Percentiles rank a stretch among this genome's conserved stretches.
These are phyloP conservation scores for Dillenia turbinata DNA, from an alignment of 164 flowering plant species.

Conservation along the genomic window DNA sequence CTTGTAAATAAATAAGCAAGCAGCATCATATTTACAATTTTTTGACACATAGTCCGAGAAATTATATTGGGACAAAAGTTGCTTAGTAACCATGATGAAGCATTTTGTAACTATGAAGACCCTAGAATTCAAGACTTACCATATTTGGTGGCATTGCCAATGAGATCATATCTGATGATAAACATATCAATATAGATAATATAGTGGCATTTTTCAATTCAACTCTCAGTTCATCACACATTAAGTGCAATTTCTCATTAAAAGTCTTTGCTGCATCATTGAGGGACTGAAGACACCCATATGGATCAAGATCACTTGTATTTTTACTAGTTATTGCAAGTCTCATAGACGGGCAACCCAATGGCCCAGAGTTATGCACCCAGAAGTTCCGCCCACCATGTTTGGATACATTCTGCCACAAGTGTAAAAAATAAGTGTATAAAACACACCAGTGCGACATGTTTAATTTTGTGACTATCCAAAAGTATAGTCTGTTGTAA, in stretches of 20 bases:
- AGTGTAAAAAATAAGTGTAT: not conserved
- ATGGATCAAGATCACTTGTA: slow-evolving; percentile 23
- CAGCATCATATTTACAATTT: too few species aligned
- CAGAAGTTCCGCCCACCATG: slow-evolving; percentile 60
- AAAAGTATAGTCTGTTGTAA: too few species aligned
- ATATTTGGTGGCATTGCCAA: slow-evolving; percentile 32
- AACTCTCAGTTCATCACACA: slow-evolving; percentile 29
- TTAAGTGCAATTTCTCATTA: slow-evolving; percentile 25
- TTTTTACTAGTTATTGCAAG: slow-evolving; percentile 26
- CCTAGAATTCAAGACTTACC: slow-evolving; percentile 24
- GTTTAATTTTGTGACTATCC: too few species aligned
- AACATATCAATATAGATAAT: slow-evolving; percentile 49
- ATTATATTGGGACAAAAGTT: too few species aligned
- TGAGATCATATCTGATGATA: slow-evolving; percentile 46
- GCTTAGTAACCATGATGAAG: not conserved
- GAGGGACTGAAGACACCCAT: slow-evolving; percentile 41
- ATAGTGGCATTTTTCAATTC: slow-evolving; percentile 26
- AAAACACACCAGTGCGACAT: not conserved
- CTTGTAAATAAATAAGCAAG: slow-evolving; percentile 23
- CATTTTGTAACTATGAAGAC: not conserved
- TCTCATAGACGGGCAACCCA: slow-evolving; percentile 53
- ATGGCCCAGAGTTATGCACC: slow-evolving; percentile 60
- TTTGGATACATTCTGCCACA: slow-evolving; percentile 32
- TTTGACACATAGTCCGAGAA: too few species aligned
- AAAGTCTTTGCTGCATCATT: slow-evolving; percentile 43